Evolutionary conservation across 2,329 filamentous ascomycete genomes (phyloP), one percentile per base, ranked within the genome.

Genomic region (Claviceps purpurea): DNA sequence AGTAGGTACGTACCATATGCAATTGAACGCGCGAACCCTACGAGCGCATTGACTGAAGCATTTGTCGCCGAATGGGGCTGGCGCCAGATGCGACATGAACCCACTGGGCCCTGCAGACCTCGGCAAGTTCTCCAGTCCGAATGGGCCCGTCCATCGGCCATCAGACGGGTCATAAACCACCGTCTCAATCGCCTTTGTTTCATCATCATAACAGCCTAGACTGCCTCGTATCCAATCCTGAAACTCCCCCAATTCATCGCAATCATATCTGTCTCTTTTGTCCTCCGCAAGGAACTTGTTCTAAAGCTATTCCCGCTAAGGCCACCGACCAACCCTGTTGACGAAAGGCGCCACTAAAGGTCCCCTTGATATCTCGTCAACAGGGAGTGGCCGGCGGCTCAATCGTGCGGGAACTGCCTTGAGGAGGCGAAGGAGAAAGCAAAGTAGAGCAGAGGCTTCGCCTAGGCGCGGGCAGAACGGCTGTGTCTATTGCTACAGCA

Each of bases 401-500:
- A 10, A 34, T 43, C 22, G 24, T 22, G 24, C 24, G n/a, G 24
- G 48, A 20, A 14, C 5, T 40, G 22, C 11, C n/a, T 20, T 22
- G n/a, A 8, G n/a, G 26, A 18, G n/a, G 18, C 26, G 13, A 4
- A 45, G 16, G 18, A 34, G n/a, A n/a, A 13, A 5, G 14, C 0
- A 18, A 20, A 20, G 42, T 11, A 13, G 13, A 30, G 14, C 11
- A 24, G 20, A 22, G 41, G 20, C 0, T 3, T 14, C 4, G 39
- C 5, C 34, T 13, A 30, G 52, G 48, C 43, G 39, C 49, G 24
- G 44, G 24, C 48, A 48, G 14, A 34, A 22, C 34, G 8, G 42
- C 49, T 47, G 46, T 37, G 16, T 22, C 37, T 26, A 37, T 16
- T 42, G 16, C 26, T 30, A 14, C 24, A 26, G 39, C 44, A 69